Conservation (phyloP, 495 filamentous ascomycete genomes). For the Rostrohypoxylon terebratum region DNA sequence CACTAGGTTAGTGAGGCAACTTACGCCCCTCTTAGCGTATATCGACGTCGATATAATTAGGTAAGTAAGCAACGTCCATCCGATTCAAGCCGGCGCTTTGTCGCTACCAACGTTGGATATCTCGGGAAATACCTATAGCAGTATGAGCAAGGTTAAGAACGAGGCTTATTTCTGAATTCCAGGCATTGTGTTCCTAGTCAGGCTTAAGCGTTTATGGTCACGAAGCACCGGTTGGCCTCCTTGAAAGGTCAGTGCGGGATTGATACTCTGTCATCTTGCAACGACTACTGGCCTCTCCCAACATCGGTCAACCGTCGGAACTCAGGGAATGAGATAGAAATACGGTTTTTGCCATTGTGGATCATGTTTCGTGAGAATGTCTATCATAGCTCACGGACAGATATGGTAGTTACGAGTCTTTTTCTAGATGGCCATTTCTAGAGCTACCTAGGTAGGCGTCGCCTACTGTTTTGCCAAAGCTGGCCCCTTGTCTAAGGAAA, state of each 20-base stretch:
- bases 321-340: not conserved
- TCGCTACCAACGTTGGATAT: not conserved
- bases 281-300: not conserved
- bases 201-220: conserved; percentile 3
- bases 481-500: not conserved
- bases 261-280: conserved; percentile 2
- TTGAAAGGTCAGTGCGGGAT: conserved; percentile 34
- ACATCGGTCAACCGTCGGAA: not conserved
- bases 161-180: conserved; percentile 7
- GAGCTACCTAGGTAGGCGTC: not conserved
- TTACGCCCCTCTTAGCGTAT: conserved; percentile 14
- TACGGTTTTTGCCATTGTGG: conserved; percentile 17
- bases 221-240: conserved; percentile 12
- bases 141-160: conserved; percentile 15
- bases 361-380: conserved; percentile 19
- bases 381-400: conserved; percentile 14
- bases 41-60: conserved; percentile 5
- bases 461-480: not conserved
- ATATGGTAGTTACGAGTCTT: not conserved
- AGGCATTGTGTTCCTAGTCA: conserved; percentile 1
- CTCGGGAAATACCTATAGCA: not conserved
- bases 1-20: not conserved
- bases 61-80: conserved; percentile 21
- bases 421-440: not conserved
- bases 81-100: conserved; percentile 17